These are phyloP conservation scores for Trichoderma pleuroti DNA, from an alignment of 2,329 filamentous ascomycete genomes.

Conservation along the genomic window DNA sequence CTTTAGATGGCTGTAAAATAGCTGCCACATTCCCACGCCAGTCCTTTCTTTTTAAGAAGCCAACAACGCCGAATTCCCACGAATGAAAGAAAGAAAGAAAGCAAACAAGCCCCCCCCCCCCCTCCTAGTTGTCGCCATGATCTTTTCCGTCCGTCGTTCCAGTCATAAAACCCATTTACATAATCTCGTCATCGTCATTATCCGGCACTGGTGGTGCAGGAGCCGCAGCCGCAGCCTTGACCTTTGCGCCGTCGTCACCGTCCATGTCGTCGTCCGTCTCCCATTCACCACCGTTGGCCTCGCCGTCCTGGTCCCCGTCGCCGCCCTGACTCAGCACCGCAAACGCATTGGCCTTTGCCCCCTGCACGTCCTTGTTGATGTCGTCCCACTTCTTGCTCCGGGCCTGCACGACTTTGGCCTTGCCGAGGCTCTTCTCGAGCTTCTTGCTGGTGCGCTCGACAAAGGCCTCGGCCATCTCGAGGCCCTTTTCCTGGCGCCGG, in stretches of 20 bases:
- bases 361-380: slow-evolving; percentile 44
- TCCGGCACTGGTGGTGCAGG: slow-evolving; percentile 14
- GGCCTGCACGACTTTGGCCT: slow-evolving; percentile 45
- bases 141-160: not conserved
- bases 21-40: not conserved
- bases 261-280: slow-evolving; percentile 39
- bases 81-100: not conserved
- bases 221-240: not conserved
- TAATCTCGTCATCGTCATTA: slow-evolving; percentile 35
- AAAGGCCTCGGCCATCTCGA: slow-evolving; percentile 58
- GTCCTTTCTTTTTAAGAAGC: not conserved
- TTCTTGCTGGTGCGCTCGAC: slow-evolving; percentile 57
- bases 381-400: slow-evolving; percentile 57
- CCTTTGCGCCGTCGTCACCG: slow-evolving; percentile 15
- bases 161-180: slow-evolving; percentile 24
- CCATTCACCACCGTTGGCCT: slow-evolving; percentile 24
- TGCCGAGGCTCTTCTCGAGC: slow-evolving; percentile 52
- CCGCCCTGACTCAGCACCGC: slow-evolving; percentile 25
- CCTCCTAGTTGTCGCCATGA: not conserved
- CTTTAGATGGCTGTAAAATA: not conserved
- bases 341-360: slow-evolving; percentile 24
- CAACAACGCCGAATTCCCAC: slow-evolving; percentile 8
- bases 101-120: not conserved
- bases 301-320: slow-evolving; percentile 20
- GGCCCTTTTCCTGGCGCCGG: slow-evolving; percentile 53